Base-by-base conservation (phyloP, 83 land plant genomes). In the Picea engelmannii region DNA sequence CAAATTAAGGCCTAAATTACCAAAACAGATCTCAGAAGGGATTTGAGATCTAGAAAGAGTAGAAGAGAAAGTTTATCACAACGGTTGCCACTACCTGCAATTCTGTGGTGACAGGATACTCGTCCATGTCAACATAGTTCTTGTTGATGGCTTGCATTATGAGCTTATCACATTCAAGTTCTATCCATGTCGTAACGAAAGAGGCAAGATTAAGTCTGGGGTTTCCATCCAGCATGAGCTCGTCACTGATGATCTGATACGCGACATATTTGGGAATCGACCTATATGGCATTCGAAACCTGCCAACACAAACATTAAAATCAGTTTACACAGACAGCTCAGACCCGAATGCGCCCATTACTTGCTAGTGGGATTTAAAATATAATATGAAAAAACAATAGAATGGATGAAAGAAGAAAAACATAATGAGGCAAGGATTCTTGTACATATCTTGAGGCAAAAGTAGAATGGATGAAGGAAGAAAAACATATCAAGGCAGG, bases 121-220 rank as follows among this genome's bases (percentile, higher is more conserved):
- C 94, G 55, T 92, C 94, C 91, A 90, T 88, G 84, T 92, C 94
- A 44, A 92, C 89, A 44, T 88, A 92, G 83, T 92, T 92, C 80
- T 92, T 92, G 83, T 86, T 90, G 42, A 92, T 67, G 38, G 93
- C 52, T 20, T 52, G 80, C 86, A 85, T 79, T 21, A 90, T 85
- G 17, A 90, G 89, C 58, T 85, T 81, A 62, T 84, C 86, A 55
- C 87, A 86, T 73, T 84, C 93, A 1, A 89, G 90, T 69, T 87
- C 93, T 93, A 92, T 92, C 93, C 94, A 92, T 21, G 94, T 92
- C 42, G 93, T 90, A 35, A 88, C 91, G 49, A 92, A 92, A 9
- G 93, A 91, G 4, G 93, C 93, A 44, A 92, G 76, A 76, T 92
- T 91, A 16, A 92, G 84, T 44, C 95, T 81, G 20, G 95, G 95